Conservation (phyloP, 75 land plant species). For the Cunninghamia lanceolata region DNA sequence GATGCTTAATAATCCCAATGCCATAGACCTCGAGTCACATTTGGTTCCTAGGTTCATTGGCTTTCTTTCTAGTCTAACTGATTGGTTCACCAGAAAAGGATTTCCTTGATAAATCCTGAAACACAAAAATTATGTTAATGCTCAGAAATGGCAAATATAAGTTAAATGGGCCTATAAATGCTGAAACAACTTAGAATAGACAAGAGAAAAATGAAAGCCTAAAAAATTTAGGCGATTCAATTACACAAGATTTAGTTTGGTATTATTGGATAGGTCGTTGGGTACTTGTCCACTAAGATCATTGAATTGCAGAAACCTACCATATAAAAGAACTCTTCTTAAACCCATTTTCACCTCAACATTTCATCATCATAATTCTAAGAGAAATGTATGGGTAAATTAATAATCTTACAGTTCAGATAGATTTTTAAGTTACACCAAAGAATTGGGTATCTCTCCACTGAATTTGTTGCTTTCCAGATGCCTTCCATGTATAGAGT, state of each 20-base stretch:
- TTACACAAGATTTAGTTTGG: slow-evolving; percentile 14
- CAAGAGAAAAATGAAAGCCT: too few species aligned
- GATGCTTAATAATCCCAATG: too few species aligned
- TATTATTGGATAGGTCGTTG: not conserved
- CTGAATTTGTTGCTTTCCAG: slow-evolving; percentile 51
- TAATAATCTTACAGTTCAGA: slow-evolving; percentile 53
- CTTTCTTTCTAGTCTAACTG: not conserved
- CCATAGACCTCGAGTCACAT: too few species aligned
- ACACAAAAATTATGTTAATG: too few species aligned
- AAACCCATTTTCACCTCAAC: not conserved
- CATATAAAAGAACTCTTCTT: not conserved
- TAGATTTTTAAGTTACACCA: slow-evolving; percentile 29
- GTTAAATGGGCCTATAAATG: too few species aligned
- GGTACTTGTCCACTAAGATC: slow-evolving; percentile 25
- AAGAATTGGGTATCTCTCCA: slow-evolving; percentile 47
- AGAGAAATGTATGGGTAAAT: not conserved
- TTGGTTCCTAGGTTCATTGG: too few species aligned
- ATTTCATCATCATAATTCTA: not conserved
- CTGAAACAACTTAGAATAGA: too few species aligned
- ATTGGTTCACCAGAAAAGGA: not conserved
- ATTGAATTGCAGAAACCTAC: slow-evolving; percentile 28
- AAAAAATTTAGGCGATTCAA: not conserved
- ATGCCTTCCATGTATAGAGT: slow-evolving; percentile 36
- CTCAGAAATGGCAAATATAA: not conserved
- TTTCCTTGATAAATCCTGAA: not conserved